Percentiles rank a stretch among this genome's conserved stretches.
phyloP scores from a whole-genome alignment of 441 rosid genomes.

The Gossypium schwendimanii region DNA sequence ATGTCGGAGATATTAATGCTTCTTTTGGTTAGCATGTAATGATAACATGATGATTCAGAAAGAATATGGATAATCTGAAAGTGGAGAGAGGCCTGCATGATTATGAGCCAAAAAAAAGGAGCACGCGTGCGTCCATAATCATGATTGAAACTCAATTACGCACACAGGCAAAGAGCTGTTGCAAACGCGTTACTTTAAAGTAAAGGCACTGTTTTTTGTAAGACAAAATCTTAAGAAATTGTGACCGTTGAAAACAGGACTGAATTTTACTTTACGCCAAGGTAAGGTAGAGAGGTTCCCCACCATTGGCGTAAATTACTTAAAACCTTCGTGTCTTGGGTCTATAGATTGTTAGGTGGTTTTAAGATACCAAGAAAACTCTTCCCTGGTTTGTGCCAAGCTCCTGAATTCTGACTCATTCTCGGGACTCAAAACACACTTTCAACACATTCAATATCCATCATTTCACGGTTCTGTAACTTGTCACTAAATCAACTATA shows the following conservation, averaged over 20 bases:
- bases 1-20: too few relatives aligned
- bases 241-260: not conserved
- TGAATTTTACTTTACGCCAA: not conserved
- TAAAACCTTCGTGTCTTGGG: not conserved
- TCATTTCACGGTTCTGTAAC: too few relatives aligned
- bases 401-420: too few relatives aligned
- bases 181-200: not conserved
- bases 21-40: too few relatives aligned
- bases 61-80: too few relatives aligned
- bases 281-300: not conserved
- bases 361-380: not conserved
- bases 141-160: not conserved
- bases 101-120: not conserved
- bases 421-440: too few relatives aligned
- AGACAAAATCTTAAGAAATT: not conserved
- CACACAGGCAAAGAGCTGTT: not conserved
- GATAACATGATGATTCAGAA: too few relatives aligned
- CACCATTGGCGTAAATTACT: not conserved
- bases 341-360: not conserved
- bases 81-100: not conserved
- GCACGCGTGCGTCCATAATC: constrained; percentile 1
- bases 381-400: not conserved
- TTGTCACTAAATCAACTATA: too few relatives aligned
- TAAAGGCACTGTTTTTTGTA: not conserved
- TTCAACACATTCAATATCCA: too few relatives aligned